phyloP scores from a whole-genome alignment of 768 basidiomycete species.

The Auriculariales sp. region DNA sequence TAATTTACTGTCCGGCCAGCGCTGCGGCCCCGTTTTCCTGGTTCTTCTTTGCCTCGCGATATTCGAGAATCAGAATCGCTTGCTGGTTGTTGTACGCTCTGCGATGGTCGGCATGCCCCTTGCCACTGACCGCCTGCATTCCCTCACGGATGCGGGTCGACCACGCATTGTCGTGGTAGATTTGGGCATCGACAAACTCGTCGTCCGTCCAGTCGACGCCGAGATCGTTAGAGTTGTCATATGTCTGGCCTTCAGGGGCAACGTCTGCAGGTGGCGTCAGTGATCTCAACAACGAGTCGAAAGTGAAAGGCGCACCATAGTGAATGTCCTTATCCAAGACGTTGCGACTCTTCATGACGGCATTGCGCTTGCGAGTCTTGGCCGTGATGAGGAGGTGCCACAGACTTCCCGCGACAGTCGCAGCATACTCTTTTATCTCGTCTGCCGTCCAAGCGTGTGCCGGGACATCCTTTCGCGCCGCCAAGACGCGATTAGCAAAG shows the following conservation, averaged over 20 bases:
- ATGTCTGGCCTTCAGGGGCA: not conserved
- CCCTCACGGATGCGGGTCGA: not conserved
- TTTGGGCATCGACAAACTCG: not conserved
- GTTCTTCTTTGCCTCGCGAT: too few species aligned
- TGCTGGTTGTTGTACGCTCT: not conserved
- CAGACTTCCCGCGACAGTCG: constrained; percentile 14
- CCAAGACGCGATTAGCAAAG: not conserved
- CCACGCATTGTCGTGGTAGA: not conserved
- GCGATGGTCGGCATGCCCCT: not conserved
- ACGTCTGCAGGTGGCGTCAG: not conserved
- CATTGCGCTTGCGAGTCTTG: constrained; percentile 17
- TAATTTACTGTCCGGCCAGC: too few species aligned
- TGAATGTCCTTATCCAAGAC: not conserved
- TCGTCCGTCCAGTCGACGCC: not conserved
- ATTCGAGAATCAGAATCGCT: not conserved
- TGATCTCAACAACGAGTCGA: not conserved
- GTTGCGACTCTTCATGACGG: constrained; percentile 20
- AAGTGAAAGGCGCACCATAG: not conserved
- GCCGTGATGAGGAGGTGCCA: constrained; percentile 18
- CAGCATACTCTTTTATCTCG: constrained; percentile 6
- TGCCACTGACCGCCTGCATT: not conserved
- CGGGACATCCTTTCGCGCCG: not conserved
- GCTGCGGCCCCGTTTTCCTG: too few species aligned
- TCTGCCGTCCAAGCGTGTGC: not conserved
- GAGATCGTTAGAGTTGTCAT: not conserved